phyloP scores from a whole-genome alignment of 2,329 filamentous ascomycete species.

The Chrysosporium keratinophilum region DNA sequence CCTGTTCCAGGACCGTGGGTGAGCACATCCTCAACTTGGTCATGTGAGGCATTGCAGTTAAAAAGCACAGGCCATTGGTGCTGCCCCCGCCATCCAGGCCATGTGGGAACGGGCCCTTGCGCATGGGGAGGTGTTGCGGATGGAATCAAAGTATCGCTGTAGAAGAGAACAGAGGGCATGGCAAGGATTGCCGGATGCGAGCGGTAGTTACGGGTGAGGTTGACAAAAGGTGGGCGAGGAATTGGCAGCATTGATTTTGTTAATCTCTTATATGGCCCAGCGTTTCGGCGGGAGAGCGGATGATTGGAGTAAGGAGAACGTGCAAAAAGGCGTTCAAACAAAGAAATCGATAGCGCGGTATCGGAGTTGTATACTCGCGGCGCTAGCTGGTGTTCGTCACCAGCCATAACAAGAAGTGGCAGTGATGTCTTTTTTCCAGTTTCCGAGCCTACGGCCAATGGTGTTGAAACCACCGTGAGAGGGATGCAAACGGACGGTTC shows the following conservation, averaged over 20 bases:
- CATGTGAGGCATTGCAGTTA: slow-evolving; percentile 28
- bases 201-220: slow-evolving; percentile 39
- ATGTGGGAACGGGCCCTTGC: slow-evolving; percentile 17
- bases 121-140: slow-evolving; percentile 22
- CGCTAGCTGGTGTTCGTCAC: slow-evolving; percentile 38
- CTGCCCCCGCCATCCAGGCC: slow-evolving; percentile 30
- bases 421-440: slow-evolving; percentile 12
- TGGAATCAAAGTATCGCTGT: slow-evolving; percentile 37
- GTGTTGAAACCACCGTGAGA: slow-evolving; percentile 33
- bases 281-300: slow-evolving; percentile 29
- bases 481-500: slow-evolving; percentile 36
- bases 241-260: slow-evolving; percentile 31
- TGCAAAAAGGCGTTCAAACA: slow-evolving; percentile 35
- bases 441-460: slow-evolving; percentile 17
- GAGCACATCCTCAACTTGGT: slow-evolving; percentile 34
- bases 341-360: slow-evolving; percentile 27
- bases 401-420: slow-evolving; percentile 38
- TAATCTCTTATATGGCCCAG: slow-evolving; percentile 16
- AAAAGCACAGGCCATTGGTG: slow-evolving; percentile 36
- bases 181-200: slow-evolving; percentile 39
- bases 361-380: slow-evolving; percentile 30
- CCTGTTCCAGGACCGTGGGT: slow-evolving; percentile 16
- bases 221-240: slow-evolving; percentile 35
- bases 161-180: slow-evolving; percentile 35
- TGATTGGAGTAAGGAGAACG: slow-evolving; percentile 32